phyloP scores from a whole-genome alignment of 1,284 basidiomycete species.

The Sanghuangporus baumii region DNA sequence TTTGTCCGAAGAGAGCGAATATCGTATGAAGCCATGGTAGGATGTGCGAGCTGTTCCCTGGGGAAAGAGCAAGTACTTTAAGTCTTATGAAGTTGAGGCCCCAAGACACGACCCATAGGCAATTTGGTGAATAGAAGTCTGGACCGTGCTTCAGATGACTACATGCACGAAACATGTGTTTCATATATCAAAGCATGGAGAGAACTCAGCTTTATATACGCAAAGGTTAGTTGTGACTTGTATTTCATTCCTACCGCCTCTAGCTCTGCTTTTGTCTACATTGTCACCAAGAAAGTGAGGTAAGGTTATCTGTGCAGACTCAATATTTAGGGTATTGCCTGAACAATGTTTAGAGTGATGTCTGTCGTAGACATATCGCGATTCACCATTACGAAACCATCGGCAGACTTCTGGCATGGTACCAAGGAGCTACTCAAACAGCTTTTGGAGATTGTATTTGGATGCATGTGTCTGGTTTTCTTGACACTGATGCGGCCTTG shows the following conservation, averaged over 20 bases:
- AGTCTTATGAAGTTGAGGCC: background rate
- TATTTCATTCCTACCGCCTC: background rate
- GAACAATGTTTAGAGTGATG: background rate
- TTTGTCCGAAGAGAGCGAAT: conserved; percentile 1
- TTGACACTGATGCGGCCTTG: background rate
- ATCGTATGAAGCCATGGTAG: conserved; percentile 1
- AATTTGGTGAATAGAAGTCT: background rate
- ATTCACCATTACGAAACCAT: background rate
- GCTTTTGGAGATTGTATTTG: background rate
- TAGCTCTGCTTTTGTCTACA: background rate
- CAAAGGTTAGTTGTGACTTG: background rate
- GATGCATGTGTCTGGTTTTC: background rate
- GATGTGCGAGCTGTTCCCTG: background rate
- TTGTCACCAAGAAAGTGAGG: background rate
- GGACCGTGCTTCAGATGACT: background rate
- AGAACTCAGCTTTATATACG: background rate
- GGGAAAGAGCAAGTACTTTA: background rate
- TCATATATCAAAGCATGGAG: conserved; percentile 3
- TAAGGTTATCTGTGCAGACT: background rate
- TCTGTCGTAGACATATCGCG: background rate
- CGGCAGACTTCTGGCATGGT: background rate
- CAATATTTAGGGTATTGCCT: background rate
- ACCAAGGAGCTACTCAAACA: background rate
- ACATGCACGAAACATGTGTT: background rate
- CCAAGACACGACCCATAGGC: background rate